These are phyloP conservation scores for Aspergillus bridgeri DNA, from an alignment of 495 filamentous ascomycete genomes.

Conservation along the genomic window DNA sequence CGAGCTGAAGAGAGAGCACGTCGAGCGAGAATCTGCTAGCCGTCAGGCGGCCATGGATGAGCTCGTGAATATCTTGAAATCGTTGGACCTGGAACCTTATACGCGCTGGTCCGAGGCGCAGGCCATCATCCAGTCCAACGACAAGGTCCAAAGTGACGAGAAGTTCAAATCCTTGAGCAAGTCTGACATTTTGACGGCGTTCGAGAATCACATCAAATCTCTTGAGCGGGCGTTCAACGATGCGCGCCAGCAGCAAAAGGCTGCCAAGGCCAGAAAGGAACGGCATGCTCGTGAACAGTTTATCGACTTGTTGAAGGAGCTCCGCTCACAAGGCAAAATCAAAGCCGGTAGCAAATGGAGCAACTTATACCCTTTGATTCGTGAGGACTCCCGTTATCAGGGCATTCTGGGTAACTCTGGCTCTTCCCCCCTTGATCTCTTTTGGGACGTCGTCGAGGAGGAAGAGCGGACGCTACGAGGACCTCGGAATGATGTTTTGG, in stretches of 20 bases:
- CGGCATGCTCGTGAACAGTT: slow-evolving; percentile 83
- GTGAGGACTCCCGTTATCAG: slow-evolving; percentile 78
- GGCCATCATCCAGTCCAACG: slow-evolving; percentile 71
- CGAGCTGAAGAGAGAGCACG: slow-evolving; percentile 74
- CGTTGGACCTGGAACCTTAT: slow-evolving; percentile 83
- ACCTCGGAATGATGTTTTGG: slow-evolving; percentile 79
- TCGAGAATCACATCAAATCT: slow-evolving; percentile 91
- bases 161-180: slow-evolving; percentile 87
- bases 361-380: slow-evolving; percentile 71
- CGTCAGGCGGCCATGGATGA: slow-evolving; percentile 85
- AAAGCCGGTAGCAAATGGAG: slow-evolving; percentile 90
- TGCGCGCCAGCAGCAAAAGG: slow-evolving; percentile 80
- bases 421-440: slow-evolving; percentile 88
- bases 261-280: slow-evolving; percentile 71
- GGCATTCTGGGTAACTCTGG: slow-evolving; percentile 83
- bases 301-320: slow-evolving; percentile 65
- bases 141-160: slow-evolving; percentile 76
- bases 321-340: slow-evolving; percentile 75
- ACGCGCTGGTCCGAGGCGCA: slow-evolving; percentile 94
- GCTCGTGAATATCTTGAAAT: slow-evolving; percentile 75
- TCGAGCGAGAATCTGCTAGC: slow-evolving; percentile 65
- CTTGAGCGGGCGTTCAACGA: slow-evolving; percentile 90
- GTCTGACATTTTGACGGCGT: slow-evolving; percentile 86
- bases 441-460: slow-evolving; percentile 96
- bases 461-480: slow-evolving; percentile 80